Evolutionary conservation across 192 early-diverging fungal genomes (phyloP).

Genomic region (Chytriomyces sp.): DNA sequence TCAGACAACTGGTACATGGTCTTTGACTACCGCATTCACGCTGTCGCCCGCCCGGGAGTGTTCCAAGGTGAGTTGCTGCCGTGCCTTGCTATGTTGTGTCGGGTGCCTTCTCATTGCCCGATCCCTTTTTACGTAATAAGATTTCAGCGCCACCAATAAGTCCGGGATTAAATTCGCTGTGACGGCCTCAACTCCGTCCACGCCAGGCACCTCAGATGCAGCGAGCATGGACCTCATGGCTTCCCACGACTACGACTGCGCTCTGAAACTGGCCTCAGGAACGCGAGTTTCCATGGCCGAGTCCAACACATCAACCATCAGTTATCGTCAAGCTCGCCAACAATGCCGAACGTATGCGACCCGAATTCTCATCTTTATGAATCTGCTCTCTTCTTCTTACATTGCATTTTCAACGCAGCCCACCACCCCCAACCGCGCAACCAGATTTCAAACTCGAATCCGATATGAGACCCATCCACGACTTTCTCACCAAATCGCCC

Average conservation of each 20-base stretch:
- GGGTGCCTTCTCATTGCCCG: neutral
- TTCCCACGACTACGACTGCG: neutral
- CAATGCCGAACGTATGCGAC: neutral
- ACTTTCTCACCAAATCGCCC: neutral
- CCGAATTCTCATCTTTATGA: neutral
- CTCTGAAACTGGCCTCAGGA: neutral
- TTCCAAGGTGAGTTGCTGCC: neutral
- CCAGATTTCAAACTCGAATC: neutral
- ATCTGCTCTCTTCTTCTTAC: neutral
- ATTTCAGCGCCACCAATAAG: neutral
- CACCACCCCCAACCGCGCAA: too few species aligned
- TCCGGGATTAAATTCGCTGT: neutral
- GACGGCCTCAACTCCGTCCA: neutral
- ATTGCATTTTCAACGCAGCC: neutral
- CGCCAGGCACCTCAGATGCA: neutral
- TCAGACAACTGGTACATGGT: constrained; percentile 3
- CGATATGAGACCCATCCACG: neutral
- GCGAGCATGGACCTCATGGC: neutral
- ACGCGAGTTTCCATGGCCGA: neutral
- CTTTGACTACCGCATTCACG: neutral
- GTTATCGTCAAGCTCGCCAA: neutral
- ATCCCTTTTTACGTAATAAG: neutral
- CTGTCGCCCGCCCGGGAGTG: neutral
- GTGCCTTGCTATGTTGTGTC: neutral
- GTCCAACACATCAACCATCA: neutral